Evolutionary conservation across 2,329 filamentous ascomycete genomes (phyloP).

Genomic region (Ascochyta lentis): DNA sequence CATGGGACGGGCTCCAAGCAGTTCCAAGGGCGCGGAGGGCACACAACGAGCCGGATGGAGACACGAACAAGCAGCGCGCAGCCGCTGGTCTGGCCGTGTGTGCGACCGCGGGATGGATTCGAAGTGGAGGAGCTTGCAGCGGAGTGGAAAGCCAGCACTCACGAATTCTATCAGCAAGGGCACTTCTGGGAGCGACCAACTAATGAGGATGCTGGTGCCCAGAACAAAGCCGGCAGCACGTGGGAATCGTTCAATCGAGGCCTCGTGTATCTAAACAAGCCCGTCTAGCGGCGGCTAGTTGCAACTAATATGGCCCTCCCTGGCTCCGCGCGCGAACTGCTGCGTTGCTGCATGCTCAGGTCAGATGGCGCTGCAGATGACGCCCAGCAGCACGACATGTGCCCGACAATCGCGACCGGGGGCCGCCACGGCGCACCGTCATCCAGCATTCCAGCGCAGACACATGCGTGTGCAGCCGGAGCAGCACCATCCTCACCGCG

Average conservation of each 20-base stretch:
- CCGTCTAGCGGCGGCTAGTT: slow-evolving; percentile 46
- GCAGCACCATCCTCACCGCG: slow-evolving; percentile 18
- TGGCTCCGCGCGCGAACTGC: slow-evolving; percentile 31
- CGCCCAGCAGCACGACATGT: slow-evolving; percentile 19
- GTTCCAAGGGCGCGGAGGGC: slow-evolving; percentile 33
- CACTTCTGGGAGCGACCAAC: slow-evolving; percentile 35
- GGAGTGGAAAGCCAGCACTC: slow-evolving; percentile 28
- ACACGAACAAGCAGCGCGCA: slow-evolving; percentile 33
- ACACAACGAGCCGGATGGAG: slow-evolving; percentile 26
- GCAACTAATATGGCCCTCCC: slow-evolving; percentile 42
- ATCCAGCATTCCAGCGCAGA: slow-evolving; percentile 20
- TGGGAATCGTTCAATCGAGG: slow-evolving; percentile 50
- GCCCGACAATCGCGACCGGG: neutral
- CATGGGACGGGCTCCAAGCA: slow-evolving; percentile 38
- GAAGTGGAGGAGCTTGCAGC: slow-evolving; percentile 28
- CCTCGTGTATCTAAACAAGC: slow-evolving; percentile 47
- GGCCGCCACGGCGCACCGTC: slow-evolving; percentile 1
- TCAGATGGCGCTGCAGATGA: slow-evolving; percentile 22
- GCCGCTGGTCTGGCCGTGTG: slow-evolving; percentile 39
- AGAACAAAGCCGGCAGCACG: slow-evolving; percentile 41
- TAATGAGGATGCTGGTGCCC: slow-evolving; percentile 33
- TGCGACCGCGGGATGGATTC: slow-evolving; percentile 35
- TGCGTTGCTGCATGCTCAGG: slow-evolving; percentile 23
- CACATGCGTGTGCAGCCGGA: slow-evolving; percentile 9
- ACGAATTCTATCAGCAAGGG: slow-evolving; percentile 19